phyloP scores from a whole-genome alignment of 1,139 yeast species.

The Hansenula lynferdii region DNA sequence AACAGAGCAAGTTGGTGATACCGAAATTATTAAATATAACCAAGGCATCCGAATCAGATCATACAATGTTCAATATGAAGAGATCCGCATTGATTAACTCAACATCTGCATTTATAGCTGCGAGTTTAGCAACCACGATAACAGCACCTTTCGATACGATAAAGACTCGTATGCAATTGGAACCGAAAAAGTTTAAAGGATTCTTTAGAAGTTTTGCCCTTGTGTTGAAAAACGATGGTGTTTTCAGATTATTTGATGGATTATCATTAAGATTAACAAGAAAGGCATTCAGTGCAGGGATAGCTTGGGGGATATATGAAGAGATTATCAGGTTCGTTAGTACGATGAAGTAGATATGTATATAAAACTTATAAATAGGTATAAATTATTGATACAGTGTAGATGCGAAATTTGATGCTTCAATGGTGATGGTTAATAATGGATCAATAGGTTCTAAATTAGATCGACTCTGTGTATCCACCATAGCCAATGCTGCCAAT shows the following conservation, averaged over 20 bases:
- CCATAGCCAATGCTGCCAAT: constrained; percentile 48
- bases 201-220: constrained; percentile 33
- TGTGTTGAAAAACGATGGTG: constrained; percentile 55
- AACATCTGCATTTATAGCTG: constrained; percentile 67
- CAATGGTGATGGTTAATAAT: constrained; percentile 10
- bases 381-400: background rate
- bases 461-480: constrained; percentile 24
- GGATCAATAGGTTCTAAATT: constrained; percentile 20
- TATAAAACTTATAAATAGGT: background rate
- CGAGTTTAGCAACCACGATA: constrained; percentile 73
- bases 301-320: constrained; percentile 96
- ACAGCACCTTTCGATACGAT: constrained; percentile 97
- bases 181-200: constrained; percentile 39
- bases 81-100: constrained; percentile 62
- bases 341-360: background rate
- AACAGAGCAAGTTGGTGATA: constrained; percentile 53
- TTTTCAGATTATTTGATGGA: constrained; percentile 71
- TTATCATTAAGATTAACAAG: constrained; percentile 74
- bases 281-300: constrained; percentile 89
- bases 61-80: constrained; percentile 27
- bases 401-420: constrained; percentile 1
- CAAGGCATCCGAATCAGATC: constrained; percentile 14
- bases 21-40: constrained; percentile 26
- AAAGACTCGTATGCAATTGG: constrained; percentile 84
- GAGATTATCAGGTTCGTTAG: constrained; percentile 52